Percentiles rank a stretch among this genome's conserved stretches.
These are phyloP conservation scores for Apiospora sp. DNA, from an alignment of 2,329 filamentous ascomycete species.

Conservation along the genomic window DNA sequence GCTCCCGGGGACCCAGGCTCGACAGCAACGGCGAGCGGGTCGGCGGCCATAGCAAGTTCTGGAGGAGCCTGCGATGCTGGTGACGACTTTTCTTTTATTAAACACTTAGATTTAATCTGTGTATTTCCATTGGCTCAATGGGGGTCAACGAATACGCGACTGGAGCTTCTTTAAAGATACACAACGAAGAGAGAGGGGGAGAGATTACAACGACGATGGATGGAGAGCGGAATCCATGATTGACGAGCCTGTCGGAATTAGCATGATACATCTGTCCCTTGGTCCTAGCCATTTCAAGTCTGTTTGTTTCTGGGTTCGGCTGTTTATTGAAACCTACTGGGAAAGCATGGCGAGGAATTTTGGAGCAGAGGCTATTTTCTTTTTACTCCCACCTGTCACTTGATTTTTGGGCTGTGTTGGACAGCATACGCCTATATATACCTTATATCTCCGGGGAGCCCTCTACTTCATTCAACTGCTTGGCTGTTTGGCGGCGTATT, in stretches of 20 bases:
- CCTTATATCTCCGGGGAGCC: conserved; percentile 13
- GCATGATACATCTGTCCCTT: neutral
- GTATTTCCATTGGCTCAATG: neutral
- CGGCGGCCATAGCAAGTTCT: conserved; percentile 58
- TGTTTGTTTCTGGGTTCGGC: neutral
- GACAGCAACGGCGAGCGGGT: conserved; percentile 54
- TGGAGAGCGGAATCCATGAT: neutral
- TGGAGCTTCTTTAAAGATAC: neutral
- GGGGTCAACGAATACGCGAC: neutral
- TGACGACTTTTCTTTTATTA: conserved; percentile 38
- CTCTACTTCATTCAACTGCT: neutral
- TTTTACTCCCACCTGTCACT: neutral
- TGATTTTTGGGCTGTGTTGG: neutral
- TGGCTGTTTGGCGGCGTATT: conserved; percentile 3
- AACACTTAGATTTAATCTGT: neutral
- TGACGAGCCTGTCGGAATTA: conserved; percentile 8
- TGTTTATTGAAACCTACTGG: conserved; percentile 1
- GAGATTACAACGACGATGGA: neutral
- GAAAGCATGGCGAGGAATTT: neutral
- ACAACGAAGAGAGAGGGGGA: neutral
- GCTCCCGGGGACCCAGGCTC: conserved; percentile 49
- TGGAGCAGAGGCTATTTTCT: neutral
- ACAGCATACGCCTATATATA: neutral
- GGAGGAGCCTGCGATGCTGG: conserved; percentile 65
- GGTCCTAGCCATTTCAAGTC: neutral